Base-by-base conservation (phyloP, 2,329 filamentous ascomycete species). In the Lasiodiplodia sp. region DNA sequence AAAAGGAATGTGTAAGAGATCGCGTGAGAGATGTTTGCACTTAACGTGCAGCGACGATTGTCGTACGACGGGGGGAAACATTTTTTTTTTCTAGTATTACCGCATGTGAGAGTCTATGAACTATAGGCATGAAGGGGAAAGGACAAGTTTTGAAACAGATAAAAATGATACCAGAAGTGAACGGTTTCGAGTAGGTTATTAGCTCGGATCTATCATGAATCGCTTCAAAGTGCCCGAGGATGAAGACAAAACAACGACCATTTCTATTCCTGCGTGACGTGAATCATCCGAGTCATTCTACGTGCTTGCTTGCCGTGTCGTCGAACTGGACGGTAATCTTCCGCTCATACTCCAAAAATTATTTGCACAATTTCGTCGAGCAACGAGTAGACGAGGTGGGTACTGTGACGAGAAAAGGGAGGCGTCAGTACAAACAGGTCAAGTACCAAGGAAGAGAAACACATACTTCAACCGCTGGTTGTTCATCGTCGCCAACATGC, bases 401-500 rank as follows among this genome's bases (percentile, higher is more conserved):
- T 82, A 73, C 82, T 84, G 66, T 25, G n/a, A 47, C 18, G 44
- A 21, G 40, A 44, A 66, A 51, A 2, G 40, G 4, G 37, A n/a
- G 6, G 23, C 4, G 40, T 65, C 12, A 69, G 67, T 25, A 56
- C 37, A 40, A 25, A 25, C 14, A 21, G 52, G 8, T 16, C 16
- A 14, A 40, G 44, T 14, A 12, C 34, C 34, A 47, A 47, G 12
- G 10, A 38, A 38, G 5, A 34, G 18, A n/a, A n/a, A 10, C 14
- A 88, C 91, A 84, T 82, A 94, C 92, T 98, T 97, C 73, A 99
- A 83, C 71, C 93, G 86, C 69, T 89, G 86, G 80, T 98, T 99
- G 79, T 99, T 99, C 73, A 98, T 84, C 56, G 92, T 94, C 11
- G 94, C 94, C 82, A 96, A 93, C 58, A 98, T 88, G 75, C 94